These are phyloP conservation scores for Pichia gijzeniarum DNA, from an alignment of 805 yeast genomes.

Conservation along the genomic window DNA sequence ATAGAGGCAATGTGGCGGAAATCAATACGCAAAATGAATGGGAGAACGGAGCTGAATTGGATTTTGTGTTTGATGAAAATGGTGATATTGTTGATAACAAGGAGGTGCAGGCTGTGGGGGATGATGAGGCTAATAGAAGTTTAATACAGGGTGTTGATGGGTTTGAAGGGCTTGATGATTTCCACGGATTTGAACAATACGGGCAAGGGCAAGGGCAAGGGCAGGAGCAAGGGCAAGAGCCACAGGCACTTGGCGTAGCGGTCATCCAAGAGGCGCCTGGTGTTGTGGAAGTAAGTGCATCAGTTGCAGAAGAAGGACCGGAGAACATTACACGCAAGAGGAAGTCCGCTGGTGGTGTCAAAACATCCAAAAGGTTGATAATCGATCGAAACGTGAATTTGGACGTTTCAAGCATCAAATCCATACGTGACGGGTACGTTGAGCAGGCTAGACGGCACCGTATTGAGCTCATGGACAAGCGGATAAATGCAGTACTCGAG, in stretches of 20 bases:
- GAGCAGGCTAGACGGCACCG: neutral
- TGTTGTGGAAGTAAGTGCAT: no score
- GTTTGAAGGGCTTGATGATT: no score
- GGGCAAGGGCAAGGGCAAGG: no score
- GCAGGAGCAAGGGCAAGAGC: no score
- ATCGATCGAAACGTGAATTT: neutral
- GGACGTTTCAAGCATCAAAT: neutral
- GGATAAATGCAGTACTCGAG: neutral
- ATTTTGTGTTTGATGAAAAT: constrained; percentile 16
- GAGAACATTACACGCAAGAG: no score
- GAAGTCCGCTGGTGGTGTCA: no score
- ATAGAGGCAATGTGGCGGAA: neutral
- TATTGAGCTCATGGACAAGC: neutral
- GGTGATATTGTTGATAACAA: constrained; percentile 10
- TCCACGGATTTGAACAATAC: no score
- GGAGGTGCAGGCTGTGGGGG: constrained; percentile 1
- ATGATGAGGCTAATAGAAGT: neutral
- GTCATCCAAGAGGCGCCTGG: no score
- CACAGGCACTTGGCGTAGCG: no score
- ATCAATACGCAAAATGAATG: neutral
- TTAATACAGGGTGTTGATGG: no score
- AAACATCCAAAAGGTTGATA: neutral
- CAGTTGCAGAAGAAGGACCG: no score
- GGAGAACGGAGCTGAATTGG: neutral
- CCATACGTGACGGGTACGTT: constrained; percentile 4